Base-by-base conservation (phyloP, 768 basidiomycete genomes). In the Russula foetens region DNA sequence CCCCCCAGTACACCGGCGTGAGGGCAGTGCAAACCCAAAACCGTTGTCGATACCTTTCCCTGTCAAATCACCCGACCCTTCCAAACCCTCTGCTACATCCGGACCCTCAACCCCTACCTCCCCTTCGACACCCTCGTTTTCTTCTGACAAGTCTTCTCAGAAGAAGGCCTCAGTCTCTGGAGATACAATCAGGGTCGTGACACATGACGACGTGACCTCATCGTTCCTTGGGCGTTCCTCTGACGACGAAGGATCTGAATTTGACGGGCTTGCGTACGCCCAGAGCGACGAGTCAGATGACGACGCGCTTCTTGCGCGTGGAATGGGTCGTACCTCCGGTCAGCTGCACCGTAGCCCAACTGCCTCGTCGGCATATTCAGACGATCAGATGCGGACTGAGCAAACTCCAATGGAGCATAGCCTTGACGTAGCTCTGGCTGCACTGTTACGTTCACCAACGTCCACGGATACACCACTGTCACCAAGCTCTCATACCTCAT, bases 91-190 rank as follows among this genome's bases (percentile, higher is more conserved):
- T 26, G 24, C 62, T 47, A 67, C 70, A 45, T 69, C 69, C 6
- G 69, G 76, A 26, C 65, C 65, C 14, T 44, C 48, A 39, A 66
- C 65, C 19, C 65, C 65, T 33, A 67, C 60, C 19, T 59, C 65
- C 21, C 65, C 61, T 26, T 54, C 31, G 15, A 29, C 12, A 15
- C 52, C 28, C 29, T 24, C 75, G 5, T 71, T 85, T 62, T 80
- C 82, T 9, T 81, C 86, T 69, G 83, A 85, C 58, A 80, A 80
- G 64, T 75, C 79, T 67, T 80, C 78, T 70, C 60, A 71, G 68
- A 62, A 69, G 51, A 62, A 68, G 44, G 49, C 62, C 15, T 14
- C 23, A 47, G 59, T 29, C 54, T 46, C 60, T 21, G 56, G 45
- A 38, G 63, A 28, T 51, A 47, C 35, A 8, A 19, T 64, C 9